Conservation (phyloP, 106 monocot species). For the Posidonia australis region DNA sequence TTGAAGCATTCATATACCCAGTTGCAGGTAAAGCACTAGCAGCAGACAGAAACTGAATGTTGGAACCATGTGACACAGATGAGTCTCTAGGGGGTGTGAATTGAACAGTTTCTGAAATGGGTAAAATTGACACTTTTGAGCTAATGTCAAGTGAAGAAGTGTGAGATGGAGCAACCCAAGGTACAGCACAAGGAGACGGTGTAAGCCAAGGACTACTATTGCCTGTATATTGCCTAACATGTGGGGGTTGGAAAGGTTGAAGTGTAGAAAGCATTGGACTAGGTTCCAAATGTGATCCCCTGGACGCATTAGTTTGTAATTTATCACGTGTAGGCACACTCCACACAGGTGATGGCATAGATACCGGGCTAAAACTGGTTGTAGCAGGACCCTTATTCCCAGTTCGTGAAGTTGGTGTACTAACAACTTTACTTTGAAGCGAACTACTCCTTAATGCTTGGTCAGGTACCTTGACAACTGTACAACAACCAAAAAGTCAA, state of each 20-base stretch:
- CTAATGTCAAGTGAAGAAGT: constrained; percentile 23
- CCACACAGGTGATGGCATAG: constrained; percentile 46
- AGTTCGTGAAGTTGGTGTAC: constrained; percentile 23
- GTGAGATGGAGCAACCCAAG: constrained; percentile 32
- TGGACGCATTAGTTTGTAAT: constrained; percentile 26
- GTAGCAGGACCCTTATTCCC: constrained; percentile 25
- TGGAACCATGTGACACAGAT: constrained; percentile 20
- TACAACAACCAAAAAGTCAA: background rate
- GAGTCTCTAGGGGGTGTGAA: constrained; percentile 30
- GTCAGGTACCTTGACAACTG: constrained; percentile 36
- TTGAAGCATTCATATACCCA: constrained; percentile 14
- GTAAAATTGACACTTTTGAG: constrained; percentile 19
- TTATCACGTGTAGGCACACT: constrained; percentile 26
- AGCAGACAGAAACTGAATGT: constrained; percentile 26
- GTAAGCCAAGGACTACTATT: constrained; percentile 32
- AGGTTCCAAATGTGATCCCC: constrained; percentile 42
- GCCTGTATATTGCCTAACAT: constrained; percentile 28
- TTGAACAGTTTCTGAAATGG: constrained; percentile 36
- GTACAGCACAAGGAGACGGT: constrained; percentile 28
- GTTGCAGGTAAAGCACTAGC: constrained; percentile 29
- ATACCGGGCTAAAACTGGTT: constrained; percentile 17
- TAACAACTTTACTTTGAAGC: constrained; percentile 35
- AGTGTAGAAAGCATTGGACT: constrained; percentile 40
- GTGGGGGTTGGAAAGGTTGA: constrained; percentile 41
- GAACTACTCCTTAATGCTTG: constrained; percentile 23